Evolutionary conservation across 2,329 filamentous ascomycete genomes (phyloP), one percentile per base, ranked within the genome.

Genomic region (Colletotrichum siamense): DNA sequence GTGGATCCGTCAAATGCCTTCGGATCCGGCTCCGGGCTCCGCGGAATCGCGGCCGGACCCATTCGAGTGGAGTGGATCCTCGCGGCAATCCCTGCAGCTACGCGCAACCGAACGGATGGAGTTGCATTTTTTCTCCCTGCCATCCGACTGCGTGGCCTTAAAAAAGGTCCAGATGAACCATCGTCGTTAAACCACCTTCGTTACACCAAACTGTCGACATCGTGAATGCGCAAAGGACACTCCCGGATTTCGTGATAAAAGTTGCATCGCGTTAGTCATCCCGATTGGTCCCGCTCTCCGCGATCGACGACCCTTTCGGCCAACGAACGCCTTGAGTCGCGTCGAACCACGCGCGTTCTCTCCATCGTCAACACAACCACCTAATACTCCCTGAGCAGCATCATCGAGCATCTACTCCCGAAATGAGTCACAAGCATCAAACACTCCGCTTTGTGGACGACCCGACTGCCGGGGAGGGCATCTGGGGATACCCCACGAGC

Each of bases 401-500:
- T 16, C 36, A n/a, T n/a, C n/a, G n/a, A n/a, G n/a, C n/a, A n/a
- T 7, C 9, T 63, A 15, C 2, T 15, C 10, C 8, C 44, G 34
- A 4, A 26, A 71, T 75, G 75, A 71, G 71, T 22, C 76, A 74
- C 39, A 39, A 84, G 7, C 85, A 86, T 69, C 85, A 86, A 61
- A 86, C 85, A 24, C 80, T 82, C 49, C 82, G 81, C 70, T 86
- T 84, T 57, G 80, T 81, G 7, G 83, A 83, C 73, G 85, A 86
- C 75, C 77, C 80, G 57, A 78, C 82, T 67, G 81, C 85, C 26
- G 66, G 83, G 59, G 78, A 79, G 44, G 85, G 85, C 57, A 81
- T 78, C 39, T 86, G 85, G 85, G 83, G 85, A 69, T 83, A 83
- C n/a, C 82, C 84, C 16, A 86, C 82, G 26, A 86, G 85, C 77